Conservation (phyloP, 2,329 filamentous ascomycete genomes). For the Phymatotrichopsis omnivora region DNA sequence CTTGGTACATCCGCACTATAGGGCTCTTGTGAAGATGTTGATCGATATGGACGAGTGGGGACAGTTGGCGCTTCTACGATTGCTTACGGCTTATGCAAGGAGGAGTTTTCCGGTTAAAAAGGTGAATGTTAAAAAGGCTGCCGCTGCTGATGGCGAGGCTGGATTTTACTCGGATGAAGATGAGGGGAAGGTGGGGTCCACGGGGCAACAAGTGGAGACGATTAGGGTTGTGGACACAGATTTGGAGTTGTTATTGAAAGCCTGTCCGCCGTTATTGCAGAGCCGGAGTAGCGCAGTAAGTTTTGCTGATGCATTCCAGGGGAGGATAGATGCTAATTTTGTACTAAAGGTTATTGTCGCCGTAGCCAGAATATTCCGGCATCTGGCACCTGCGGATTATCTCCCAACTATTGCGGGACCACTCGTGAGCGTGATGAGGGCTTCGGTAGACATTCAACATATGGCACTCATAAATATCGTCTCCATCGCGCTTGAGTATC, state of each 20-base stretch:
- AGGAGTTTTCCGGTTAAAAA: constrained; percentile 71
- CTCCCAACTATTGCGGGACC: constrained; percentile 68
- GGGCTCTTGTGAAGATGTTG: constrained; percentile 72
- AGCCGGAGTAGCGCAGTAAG: constrained; percentile 75
- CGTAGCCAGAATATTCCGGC: constrained; percentile 72
- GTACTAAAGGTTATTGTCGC: constrained; percentile 58
- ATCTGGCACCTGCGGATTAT: constrained; percentile 70
- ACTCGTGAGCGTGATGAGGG: constrained; percentile 72
- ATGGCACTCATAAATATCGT: constrained; percentile 91
- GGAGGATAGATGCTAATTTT: not conserved
- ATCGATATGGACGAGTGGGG: constrained; percentile 99
- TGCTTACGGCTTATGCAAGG: constrained; percentile 77
- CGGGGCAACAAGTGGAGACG: constrained; percentile 47
- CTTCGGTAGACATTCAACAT: constrained; percentile 77
- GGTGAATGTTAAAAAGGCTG: constrained; percentile 41
- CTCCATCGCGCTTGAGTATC: constrained; percentile 69
- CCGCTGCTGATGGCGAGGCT: constrained; percentile 44
- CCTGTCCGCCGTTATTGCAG: constrained; percentile 73
- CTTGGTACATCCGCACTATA: constrained; percentile 83
- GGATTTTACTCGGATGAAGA: constrained; percentile 69
- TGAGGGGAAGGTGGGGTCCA: constrained; percentile 37
- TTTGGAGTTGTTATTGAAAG: constrained; percentile 66
- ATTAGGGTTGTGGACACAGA: constrained; percentile 64
- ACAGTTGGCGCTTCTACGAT: constrained; percentile 68
- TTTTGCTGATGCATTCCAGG: not conserved